Conservation (phyloP, 139 green algal genomes). For the Edaphochlamys debaryana region DNA sequence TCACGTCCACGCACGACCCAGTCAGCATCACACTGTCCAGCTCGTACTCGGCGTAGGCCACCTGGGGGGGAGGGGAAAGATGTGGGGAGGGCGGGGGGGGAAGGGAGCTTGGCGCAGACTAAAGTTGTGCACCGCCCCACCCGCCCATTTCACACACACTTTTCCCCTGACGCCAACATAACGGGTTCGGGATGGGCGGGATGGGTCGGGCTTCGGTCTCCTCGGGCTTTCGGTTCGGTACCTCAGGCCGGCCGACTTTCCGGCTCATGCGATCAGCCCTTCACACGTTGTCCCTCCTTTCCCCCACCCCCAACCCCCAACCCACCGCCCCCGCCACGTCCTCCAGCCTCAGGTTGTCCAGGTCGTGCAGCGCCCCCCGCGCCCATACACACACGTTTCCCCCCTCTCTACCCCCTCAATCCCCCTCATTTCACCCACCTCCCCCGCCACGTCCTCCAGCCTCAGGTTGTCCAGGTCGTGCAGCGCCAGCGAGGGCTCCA, state of each 20-base stretch:
- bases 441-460: constrained; percentile 76
- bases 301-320: not conserved
- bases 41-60: constrained; percentile 83
- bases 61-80: not conserved
- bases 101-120: too few relatives aligned
- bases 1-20: constrained; percentile 80
- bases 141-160: too few relatives aligned
- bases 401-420: not conserved
- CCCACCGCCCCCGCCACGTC: constrained; percentile 64
- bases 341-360: constrained; percentile 87
- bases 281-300: too few relatives aligned
- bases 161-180: too few relatives aligned
- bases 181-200: too few relatives aligned
- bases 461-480: constrained; percentile 96
- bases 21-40: constrained; percentile 95
- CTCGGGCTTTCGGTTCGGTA: too few relatives aligned
- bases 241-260: too few relatives aligned
- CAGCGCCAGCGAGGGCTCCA: constrained; percentile 72
- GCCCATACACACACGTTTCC: too few relatives aligned
- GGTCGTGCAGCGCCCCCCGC: not conserved
- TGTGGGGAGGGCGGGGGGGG: too few relatives aligned
- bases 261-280: not conserved
- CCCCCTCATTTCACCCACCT: not conserved
- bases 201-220: too few relatives aligned
- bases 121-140: too few relatives aligned